Percentiles rank a stretch among this genome's conserved stretches.
These are phyloP conservation scores for Herpetospermum pedunculosum DNA, from an alignment of 306 rosid species.

Conservation along the genomic window DNA sequence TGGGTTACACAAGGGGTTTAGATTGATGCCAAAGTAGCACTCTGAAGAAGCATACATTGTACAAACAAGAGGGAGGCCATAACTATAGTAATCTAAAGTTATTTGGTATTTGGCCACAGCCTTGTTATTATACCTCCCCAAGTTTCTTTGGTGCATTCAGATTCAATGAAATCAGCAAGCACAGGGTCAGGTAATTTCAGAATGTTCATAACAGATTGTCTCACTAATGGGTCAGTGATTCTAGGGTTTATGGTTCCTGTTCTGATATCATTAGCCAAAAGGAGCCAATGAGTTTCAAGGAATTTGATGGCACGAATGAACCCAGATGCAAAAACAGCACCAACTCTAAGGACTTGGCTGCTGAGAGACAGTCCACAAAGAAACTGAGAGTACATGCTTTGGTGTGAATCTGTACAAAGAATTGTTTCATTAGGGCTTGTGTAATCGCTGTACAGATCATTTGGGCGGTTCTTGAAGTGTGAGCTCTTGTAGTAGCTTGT, in stretches of 20 bases:
- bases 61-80: slow-evolving; percentile 48
- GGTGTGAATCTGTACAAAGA: slow-evolving; percentile 41
- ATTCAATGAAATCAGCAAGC: slow-evolving; percentile 35
- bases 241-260: slow-evolving; percentile 26
- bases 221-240: slow-evolving; percentile 29
- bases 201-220: slow-evolving; percentile 30
- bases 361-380: slow-evolving; percentile 49
- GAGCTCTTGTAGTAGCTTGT: slow-evolving; percentile 55
- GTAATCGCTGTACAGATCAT: slow-evolving; percentile 36
- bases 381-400: slow-evolving; percentile 62
- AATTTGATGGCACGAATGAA: slow-evolving; percentile 52
- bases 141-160: slow-evolving; percentile 27
- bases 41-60: slow-evolving; percentile 61
- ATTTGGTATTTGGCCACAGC: slow-evolving; percentile 53
- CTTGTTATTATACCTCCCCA: slow-evolving; percentile 47
- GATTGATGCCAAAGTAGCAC: slow-evolving; percentile 50
- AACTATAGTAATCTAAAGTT: slow-evolving; percentile 33
- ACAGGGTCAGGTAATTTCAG: slow-evolving; percentile 35
- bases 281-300: slow-evolving; percentile 38
- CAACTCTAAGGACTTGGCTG: slow-evolving; percentile 37
- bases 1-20: slow-evolving; percentile 52
- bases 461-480: slow-evolving; percentile 20
- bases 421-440: slow-evolving; percentile 50
- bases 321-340: slow-evolving; percentile 63
- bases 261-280: slow-evolving; percentile 31